Conservation (phyloP, 805 yeast species). For the Candida lessepsii region DNA sequence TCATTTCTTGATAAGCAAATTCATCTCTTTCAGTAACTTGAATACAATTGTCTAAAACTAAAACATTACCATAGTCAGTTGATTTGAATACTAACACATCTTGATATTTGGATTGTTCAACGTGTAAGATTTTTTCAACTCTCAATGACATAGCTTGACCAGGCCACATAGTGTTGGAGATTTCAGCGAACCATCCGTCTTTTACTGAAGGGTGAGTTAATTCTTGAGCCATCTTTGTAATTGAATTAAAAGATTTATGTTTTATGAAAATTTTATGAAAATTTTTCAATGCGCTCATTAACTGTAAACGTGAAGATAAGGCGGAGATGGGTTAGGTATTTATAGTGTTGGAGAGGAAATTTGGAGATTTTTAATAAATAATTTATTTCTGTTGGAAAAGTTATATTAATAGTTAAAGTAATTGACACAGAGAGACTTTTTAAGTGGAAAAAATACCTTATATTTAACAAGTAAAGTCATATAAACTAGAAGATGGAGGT, state of each 20-base stretch:
- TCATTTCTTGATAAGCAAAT: slow-evolving; percentile 98
- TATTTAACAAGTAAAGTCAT: too few relatives aligned
- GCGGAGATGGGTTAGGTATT: too few relatives aligned
- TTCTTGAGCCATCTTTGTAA: slow-evolving; percentile 27
- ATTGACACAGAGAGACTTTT: too few relatives aligned
- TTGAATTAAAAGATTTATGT: too few relatives aligned
- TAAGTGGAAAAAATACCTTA: too few relatives aligned
- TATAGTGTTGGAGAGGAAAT: too few relatives aligned
- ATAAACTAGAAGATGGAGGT: too few relatives aligned
- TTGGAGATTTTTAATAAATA: too few relatives aligned
- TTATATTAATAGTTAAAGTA: too few relatives aligned
- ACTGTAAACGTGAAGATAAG: background rate
- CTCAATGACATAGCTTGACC: slow-evolving; percentile 95
- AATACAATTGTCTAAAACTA: slow-evolving; percentile 91
- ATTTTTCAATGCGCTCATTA: background rate
- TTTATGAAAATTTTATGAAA: background rate
- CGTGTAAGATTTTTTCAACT: slow-evolving; percentile 83
- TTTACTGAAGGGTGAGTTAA: slow-evolving; percentile 56
- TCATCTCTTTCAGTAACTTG: slow-evolving; percentile 98
- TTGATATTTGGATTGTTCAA: slow-evolving; percentile 85
- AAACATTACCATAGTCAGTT: slow-evolving; percentile 90
- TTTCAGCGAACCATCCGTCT: slow-evolving; percentile 97
- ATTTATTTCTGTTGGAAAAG: too few relatives aligned
- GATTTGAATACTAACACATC: slow-evolving; percentile 92
- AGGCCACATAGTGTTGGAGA: slow-evolving; percentile 96